Evolutionary conservation across 2,329 filamentous ascomycete species (phyloP).

Genomic region (Chalara sp.): DNA sequence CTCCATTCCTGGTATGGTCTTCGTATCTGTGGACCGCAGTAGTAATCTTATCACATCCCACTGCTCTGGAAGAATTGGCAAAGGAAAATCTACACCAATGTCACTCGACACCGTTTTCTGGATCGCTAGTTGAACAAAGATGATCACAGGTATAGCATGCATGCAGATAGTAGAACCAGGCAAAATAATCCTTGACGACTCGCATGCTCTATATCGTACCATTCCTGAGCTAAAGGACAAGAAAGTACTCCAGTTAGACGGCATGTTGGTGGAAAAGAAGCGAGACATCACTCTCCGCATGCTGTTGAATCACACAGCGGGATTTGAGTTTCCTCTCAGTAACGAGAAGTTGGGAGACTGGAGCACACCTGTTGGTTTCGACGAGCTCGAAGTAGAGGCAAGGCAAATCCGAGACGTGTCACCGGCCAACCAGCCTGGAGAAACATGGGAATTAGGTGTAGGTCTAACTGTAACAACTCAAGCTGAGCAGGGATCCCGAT

Average conservation of each 20-base stretch:
- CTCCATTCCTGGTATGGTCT: too few relatives aligned
- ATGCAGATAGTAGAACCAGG: constrained; percentile 53
- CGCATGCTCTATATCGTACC: constrained; percentile 40
- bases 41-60: too few relatives aligned
- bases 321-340: constrained; percentile 51
- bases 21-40: too few relatives aligned
- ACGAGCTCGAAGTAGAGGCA: too few relatives aligned
- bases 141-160: constrained; percentile 43
- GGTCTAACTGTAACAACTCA: too few relatives aligned
- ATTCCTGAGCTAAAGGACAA: constrained; percentile 42
- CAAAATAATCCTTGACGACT: constrained; percentile 46
- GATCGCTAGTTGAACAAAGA: constrained; percentile 52
- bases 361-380: constrained; percentile 32
- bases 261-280: constrained; percentile 34
- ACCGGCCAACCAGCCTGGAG: too few relatives aligned
- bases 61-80: too few relatives aligned
- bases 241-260: constrained; percentile 35
- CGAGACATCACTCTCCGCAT: constrained; percentile 46
- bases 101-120: too few relatives aligned
- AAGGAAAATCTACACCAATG: too few relatives aligned
- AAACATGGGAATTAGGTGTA: too few relatives aligned
- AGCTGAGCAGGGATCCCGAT: too few relatives aligned
- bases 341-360: constrained; percentile 42
- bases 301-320: constrained; percentile 45
- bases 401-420: too few relatives aligned